Evolutionary conservation across 805 yeast genomes (phyloP).

Genomic region (Ogataea allantospora): DNA sequence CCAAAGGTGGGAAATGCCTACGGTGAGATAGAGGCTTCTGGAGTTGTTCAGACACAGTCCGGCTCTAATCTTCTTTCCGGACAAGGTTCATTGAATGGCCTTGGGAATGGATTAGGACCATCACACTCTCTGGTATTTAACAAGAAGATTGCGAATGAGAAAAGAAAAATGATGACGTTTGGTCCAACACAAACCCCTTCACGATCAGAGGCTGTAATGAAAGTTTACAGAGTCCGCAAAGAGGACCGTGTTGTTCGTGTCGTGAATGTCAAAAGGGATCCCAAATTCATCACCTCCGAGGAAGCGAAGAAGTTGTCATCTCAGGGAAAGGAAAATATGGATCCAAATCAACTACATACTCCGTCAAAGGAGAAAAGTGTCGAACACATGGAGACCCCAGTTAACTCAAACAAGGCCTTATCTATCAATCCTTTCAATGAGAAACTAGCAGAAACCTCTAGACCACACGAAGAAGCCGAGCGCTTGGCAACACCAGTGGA

Average conservation of each 20-base stretch:
- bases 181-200: conserved; percentile 14
- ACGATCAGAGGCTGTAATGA: conserved; percentile 11
- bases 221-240: conserved; percentile 23
- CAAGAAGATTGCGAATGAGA: conserved; percentile 43
- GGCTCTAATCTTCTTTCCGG: conserved; percentile 27
- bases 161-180: conserved; percentile 37
- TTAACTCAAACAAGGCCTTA: background rate
- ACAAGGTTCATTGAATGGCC: conserved; percentile 10
- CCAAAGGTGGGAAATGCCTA: conserved; percentile 36
- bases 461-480: background rate
- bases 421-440: background rate
- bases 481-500: conserved; percentile 2
- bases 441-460: conserved; percentile 1
- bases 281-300: conserved; percentile 21
- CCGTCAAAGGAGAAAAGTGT: conserved; percentile 1
- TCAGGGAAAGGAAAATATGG: conserved; percentile 9
- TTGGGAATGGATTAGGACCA: conserved; percentile 58
- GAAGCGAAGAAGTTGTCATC: conserved; percentile 20
- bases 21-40: conserved; percentile 62
- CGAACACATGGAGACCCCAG: background rate
- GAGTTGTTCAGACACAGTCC: conserved; percentile 43
- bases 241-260: conserved; percentile 22
- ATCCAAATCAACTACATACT: conserved; percentile 1
- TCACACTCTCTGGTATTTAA: conserved; percentile 55
- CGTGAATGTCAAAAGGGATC: conserved; percentile 21